Evolutionary conservation across 2,329 filamentous ascomycete genomes (phyloP).

Genomic region (Colletotrichum sp.): DNA sequence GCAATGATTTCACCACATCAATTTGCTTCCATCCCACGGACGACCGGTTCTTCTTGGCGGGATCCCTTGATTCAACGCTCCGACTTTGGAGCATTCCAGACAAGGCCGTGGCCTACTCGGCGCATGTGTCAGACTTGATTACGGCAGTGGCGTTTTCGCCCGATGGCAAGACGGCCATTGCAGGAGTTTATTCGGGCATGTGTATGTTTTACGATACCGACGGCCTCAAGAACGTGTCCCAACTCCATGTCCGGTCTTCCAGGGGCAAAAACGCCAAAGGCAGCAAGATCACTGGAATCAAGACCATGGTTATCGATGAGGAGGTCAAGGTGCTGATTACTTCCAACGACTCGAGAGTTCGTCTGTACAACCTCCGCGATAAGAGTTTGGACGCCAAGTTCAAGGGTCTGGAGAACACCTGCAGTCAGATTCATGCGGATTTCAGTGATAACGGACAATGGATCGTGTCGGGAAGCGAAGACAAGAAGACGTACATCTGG

Average conservation of each 20-base stretch:
- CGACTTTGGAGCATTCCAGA: constrained; percentile 97
- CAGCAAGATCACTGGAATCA: constrained; percentile 96
- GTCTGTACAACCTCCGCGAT: constrained; percentile 87
- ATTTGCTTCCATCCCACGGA: constrained; percentile 94
- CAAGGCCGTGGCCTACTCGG: constrained; percentile 86
- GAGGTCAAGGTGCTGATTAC: constrained; percentile 87
- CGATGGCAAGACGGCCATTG: constrained; percentile 88
- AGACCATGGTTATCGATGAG: constrained; percentile 69
- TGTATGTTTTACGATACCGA: constrained; percentile 95
- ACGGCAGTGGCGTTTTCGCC: constrained; percentile 94
- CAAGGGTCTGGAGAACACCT: constrained; percentile 87
- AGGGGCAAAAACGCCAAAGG: constrained; percentile 93
- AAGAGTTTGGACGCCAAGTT: constrained; percentile 89
- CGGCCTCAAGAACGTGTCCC: constrained; percentile 80
- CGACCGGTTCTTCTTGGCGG: constrained; percentile 95
- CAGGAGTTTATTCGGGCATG: constrained; percentile 83
- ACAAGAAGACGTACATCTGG: constrained; percentile 91
- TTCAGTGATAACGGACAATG: constrained; percentile 89
- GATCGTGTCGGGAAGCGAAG: constrained; percentile 92
- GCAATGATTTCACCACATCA: constrained; percentile 93
- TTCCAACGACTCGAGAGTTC: constrained; percentile 91
- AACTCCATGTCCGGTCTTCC: constrained; percentile 92
- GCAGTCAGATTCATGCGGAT: constrained; percentile 86
- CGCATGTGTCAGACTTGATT: constrained; percentile 82
- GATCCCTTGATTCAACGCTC: constrained; percentile 86